phyloP scores from a whole-genome alignment of 2,329 filamentous ascomycete species.

The Beauveria rudraprayagi region DNA sequence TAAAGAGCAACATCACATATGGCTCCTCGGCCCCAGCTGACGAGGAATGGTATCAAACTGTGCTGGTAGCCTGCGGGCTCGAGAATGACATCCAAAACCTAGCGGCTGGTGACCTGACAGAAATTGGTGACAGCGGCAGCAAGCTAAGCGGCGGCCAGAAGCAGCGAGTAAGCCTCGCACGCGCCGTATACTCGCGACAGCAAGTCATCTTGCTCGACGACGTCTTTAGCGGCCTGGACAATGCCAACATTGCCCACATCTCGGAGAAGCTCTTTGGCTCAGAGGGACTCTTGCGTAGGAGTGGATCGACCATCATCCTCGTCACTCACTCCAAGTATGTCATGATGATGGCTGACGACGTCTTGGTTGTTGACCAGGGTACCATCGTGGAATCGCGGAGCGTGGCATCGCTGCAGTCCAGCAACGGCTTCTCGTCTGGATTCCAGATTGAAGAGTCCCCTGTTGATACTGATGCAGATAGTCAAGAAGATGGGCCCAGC shows the following conservation, averaged over 20 bases:
- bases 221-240: conserved; percentile 27
- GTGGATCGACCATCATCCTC: conserved; percentile 18
- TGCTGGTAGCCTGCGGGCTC: conserved; percentile 12
- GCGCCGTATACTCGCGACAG: conserved; percentile 18
- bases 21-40: neutral
- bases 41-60: conserved; percentile 12
- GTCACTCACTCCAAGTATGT: conserved; percentile 19
- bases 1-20: conserved; percentile 13
- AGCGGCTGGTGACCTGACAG: conserved; percentile 8
- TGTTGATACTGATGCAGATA: neutral
- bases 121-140: neutral
- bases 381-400: neutral
- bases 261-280: conserved; percentile 26
- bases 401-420: neutral
- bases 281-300: conserved; percentile 20
- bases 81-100: conserved; percentile 12
- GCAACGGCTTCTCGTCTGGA: neutral
- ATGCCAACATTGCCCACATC: conserved; percentile 29
- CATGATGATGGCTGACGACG: conserved; percentile 6
- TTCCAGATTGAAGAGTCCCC: neutral
- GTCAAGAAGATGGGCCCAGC: neutral
- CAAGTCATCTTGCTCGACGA: conserved; percentile 24
- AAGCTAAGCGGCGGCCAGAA: conserved; percentile 20
- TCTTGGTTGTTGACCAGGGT: neutral
- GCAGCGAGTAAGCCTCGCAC: conserved; percentile 19